A percentile compares a stretch with the other conserved stretches of the same genome.
These are phyloP conservation scores for Metarhizium sp. DNA, from an alignment of 2,329 filamentous ascomycete species.

Conservation along the genomic window DNA sequence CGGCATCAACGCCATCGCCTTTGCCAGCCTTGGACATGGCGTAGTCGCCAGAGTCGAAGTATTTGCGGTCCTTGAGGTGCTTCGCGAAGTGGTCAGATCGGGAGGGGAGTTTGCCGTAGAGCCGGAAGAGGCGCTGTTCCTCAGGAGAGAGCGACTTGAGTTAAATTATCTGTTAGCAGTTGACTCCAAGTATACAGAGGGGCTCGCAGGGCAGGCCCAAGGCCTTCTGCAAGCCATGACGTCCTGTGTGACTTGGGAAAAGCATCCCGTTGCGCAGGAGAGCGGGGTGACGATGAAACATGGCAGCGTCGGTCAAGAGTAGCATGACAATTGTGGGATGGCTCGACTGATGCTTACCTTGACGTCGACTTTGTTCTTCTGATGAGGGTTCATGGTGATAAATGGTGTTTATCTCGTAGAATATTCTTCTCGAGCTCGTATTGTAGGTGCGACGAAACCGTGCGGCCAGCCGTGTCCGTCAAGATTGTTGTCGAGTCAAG, in stretches of 20 bases:
- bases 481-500: background rate
- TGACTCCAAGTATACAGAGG: background rate
- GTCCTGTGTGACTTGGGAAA: background rate
- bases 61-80: slow-evolving; percentile 98
- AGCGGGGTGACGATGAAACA: background rate
- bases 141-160: slow-evolving; percentile 79
- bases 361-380: slow-evolving; percentile 98
- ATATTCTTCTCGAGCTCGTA: too few relatives aligned
- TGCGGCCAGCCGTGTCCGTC: background rate
- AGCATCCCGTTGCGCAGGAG: background rate
- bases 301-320: background rate
- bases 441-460: background rate
- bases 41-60: slow-evolving; percentile 95
- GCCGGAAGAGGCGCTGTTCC: slow-evolving; percentile 90
- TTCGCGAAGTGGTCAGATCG: slow-evolving; percentile 96
- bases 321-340: background rate
- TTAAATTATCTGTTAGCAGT: background rate
- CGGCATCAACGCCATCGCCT: slow-evolving; percentile 86
- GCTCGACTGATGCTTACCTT: slow-evolving; percentile 53
- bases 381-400: slow-evolving; percentile 77
- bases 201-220: background rate
- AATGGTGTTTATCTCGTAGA: background rate
- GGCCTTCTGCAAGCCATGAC: background rate
- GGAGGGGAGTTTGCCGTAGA: slow-evolving; percentile 96
- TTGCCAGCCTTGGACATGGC: slow-evolving; percentile 96